phyloP scores from a whole-genome alignment of 1,139 yeast species.

The Hansenula sp. region DNA sequence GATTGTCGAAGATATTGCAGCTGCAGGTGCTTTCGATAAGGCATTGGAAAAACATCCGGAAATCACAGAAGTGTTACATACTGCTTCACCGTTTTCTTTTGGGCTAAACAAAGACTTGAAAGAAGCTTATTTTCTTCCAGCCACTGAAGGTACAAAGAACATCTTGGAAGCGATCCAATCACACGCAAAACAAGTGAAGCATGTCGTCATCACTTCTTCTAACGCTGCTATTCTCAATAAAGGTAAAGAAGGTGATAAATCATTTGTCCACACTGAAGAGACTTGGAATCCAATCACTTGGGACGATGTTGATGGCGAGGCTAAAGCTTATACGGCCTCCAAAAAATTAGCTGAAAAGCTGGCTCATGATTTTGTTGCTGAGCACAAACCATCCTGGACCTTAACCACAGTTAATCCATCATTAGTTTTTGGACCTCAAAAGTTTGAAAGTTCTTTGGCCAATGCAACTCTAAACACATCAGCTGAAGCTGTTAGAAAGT shows the following conservation, averaged over 20 bases:
- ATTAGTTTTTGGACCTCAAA: constrained; percentile 46
- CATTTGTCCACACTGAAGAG: too few species aligned
- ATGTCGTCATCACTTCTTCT: constrained; percentile 54
- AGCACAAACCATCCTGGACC: constrained; percentile 36
- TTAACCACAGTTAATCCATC: constrained; percentile 46
- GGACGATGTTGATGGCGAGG: constrained; percentile 28
- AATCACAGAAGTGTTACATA: neutral
- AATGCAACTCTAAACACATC: constrained; percentile 37
- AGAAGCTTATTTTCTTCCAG: too few species aligned
- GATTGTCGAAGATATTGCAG: constrained; percentile 46
- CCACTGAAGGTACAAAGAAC: too few species aligned
- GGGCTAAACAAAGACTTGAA: too few species aligned
- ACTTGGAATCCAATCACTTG: constrained; percentile 29
- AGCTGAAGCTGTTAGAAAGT: constrained; percentile 21
- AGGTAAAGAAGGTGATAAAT: constrained; percentile 22
- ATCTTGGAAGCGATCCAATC: constrained; percentile 21
- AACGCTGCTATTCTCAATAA: constrained; percentile 50
- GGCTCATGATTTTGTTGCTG: constrained; percentile 48
- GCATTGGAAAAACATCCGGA: constrained; percentile 44
- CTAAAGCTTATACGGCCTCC: constrained; percentile 45
- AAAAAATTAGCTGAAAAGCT: constrained; percentile 50
- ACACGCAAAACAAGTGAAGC: constrained; percentile 43
- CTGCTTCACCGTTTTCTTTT: too few species aligned
- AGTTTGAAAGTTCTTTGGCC: constrained; percentile 29
- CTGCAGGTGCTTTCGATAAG: constrained; percentile 48